phyloP scores from a whole-genome alignment of 163 green algal species.

The Volvox carteri region DNA sequence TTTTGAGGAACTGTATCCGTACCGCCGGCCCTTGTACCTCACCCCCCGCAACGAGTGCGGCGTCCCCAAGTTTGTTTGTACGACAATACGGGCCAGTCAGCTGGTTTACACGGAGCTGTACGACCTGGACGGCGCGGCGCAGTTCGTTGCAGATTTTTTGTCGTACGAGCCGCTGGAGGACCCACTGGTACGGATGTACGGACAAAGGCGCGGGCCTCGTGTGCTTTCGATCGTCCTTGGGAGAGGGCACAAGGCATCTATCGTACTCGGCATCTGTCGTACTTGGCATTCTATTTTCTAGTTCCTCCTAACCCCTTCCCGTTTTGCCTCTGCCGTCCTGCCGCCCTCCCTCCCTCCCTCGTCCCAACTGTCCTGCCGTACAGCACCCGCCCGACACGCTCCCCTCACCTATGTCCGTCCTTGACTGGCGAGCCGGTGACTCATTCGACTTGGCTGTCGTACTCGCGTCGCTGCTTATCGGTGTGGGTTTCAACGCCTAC shows the following conservation, averaged over 20 bases:
- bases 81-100: conserved; percentile 78
- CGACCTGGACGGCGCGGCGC: conserved; percentile 76
- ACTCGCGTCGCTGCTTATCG: conserved; percentile 84
- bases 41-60: conserved; percentile 87
- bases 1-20: conserved; percentile 85
- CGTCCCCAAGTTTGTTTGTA: conserved; percentile 88
- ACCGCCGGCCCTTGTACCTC: conserved; percentile 81
- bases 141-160: conserved; percentile 89
- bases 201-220: too few species aligned
- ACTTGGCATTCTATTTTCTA: too few species aligned
- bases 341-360: not conserved
- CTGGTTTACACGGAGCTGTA: conserved; percentile 86
- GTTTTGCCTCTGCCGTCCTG: not conserved
- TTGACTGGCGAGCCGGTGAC: conserved; percentile 86
- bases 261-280: too few species aligned
- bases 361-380: not conserved
- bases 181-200: conserved; percentile 54
- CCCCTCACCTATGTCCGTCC: conserved; percentile 79
- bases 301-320: not conserved
- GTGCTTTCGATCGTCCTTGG: too few species aligned
- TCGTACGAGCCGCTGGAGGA: conserved; percentile 86
- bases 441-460: conserved; percentile 86
- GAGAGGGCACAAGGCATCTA: too few species aligned
- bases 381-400: conserved; percentile 80
- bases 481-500: conserved; percentile 87